phyloP scores from a whole-genome alignment of 2,329 filamentous ascomycete species.

The Arthrobotrys entomopaga region DNA sequence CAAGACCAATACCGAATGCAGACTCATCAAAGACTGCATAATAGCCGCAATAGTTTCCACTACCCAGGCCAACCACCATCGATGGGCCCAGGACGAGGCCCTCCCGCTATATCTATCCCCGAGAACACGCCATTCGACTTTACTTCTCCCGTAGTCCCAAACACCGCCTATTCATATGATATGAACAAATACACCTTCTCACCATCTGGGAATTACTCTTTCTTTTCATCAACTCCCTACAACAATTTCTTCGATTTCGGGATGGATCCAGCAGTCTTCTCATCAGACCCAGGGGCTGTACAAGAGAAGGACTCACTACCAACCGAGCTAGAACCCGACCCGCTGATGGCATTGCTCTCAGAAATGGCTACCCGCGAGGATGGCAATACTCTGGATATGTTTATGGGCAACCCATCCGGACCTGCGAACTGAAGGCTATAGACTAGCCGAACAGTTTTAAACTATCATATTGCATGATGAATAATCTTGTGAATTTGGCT shows the following conservation, averaged over 20 bases:
- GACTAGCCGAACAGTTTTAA: not conserved
- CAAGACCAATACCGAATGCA: slow-evolving; percentile 54
- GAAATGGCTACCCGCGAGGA: slow-evolving; percentile 54
- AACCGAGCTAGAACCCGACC: slow-evolving; percentile 47
- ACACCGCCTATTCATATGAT: slow-evolving; percentile 51
- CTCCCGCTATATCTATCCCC: slow-evolving; percentile 46
- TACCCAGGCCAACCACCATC: slow-evolving; percentile 49
- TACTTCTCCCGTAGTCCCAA: slow-evolving; percentile 44
- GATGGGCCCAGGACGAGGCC: slow-evolving; percentile 35
- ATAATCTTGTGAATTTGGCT: not conserved
- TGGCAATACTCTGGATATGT: slow-evolving; percentile 47
- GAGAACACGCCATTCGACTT: slow-evolving; percentile 51
- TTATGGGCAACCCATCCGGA: slow-evolving; percentile 50
- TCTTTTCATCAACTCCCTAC: slow-evolving; percentile 53
- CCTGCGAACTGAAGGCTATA: slow-evolving; percentile 26
- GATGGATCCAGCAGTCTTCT: slow-evolving; percentile 51
- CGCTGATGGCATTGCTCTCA: slow-evolving; percentile 48
- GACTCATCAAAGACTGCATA: slow-evolving; percentile 46
- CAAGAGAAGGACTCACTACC: slow-evolving; percentile 51
- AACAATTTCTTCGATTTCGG: slow-evolving; percentile 53
- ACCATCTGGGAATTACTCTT: slow-evolving; percentile 46
- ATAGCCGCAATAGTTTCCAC: slow-evolving; percentile 41
- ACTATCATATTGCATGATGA: not conserved
- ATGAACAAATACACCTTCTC: slow-evolving; percentile 53
- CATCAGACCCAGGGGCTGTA: slow-evolving; percentile 28